Evolutionary conservation across 495 filamentous ascomycete genomes (phyloP).

Genomic region (Cercophora scortea): DNA sequence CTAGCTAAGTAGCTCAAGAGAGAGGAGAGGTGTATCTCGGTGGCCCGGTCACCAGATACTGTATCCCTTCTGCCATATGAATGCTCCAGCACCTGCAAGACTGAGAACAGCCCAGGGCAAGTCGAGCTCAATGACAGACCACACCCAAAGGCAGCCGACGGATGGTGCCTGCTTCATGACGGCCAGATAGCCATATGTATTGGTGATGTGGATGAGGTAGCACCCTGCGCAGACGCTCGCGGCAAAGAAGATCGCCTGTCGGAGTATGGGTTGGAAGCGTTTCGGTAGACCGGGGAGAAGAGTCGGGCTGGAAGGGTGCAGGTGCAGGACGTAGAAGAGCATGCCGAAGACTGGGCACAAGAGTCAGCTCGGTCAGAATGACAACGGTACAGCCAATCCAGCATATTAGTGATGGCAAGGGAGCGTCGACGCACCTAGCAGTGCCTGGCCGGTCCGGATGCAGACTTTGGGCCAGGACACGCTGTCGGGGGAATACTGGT

Average conservation of each 20-base stretch:
- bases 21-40: neutral
- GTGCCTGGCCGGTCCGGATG: conserved; percentile 40
- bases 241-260: conserved; percentile 55
- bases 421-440: conserved; percentile 33
- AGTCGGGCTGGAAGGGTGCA: conserved; percentile 33
- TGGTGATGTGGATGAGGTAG: conserved; percentile 75
- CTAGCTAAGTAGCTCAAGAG: too few relatives aligned
- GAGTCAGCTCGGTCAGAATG: neutral
- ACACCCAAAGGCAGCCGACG: conserved; percentile 88
- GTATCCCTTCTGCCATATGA: conserved; percentile 69
- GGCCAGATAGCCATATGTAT: conserved; percentile 68
- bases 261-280: conserved; percentile 37
- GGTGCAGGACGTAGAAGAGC: conserved; percentile 53
- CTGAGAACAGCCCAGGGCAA: conserved; percentile 57
- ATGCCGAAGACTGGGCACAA: conserved; percentile 49
- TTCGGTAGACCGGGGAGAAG: conserved; percentile 37
- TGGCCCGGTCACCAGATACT: conserved; percentile 21
- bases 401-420: neutral
- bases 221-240: conserved; percentile 52
- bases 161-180: conserved; percentile 90
- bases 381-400: neutral
- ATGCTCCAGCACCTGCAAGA: conserved; percentile 51
- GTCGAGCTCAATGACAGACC: conserved; percentile 84
- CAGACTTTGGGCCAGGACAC: conserved; percentile 53
- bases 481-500: conserved; percentile 69